phyloP scores from a whole-genome alignment of 768 basidiomycete genomes.

The Dioszegia crocea region DNA sequence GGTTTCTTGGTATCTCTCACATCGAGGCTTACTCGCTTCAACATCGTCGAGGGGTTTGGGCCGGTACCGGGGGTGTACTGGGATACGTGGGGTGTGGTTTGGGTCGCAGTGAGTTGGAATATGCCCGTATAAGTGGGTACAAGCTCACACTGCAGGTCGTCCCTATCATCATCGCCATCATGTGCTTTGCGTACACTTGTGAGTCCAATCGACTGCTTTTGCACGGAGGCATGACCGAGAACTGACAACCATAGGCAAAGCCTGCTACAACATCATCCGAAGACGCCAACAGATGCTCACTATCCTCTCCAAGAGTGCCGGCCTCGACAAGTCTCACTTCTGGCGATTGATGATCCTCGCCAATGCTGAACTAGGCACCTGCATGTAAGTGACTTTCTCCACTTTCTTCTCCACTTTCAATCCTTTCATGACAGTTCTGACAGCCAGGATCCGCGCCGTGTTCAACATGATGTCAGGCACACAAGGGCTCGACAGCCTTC shows the following conservation, averaged over 20 bases:
- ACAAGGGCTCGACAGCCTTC: slow-evolving; percentile 24
- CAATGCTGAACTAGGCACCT: slow-evolving; percentile 39
- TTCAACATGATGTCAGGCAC: slow-evolving; percentile 46
- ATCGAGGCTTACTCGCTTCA: slow-evolving; percentile 37
- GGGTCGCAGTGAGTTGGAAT: slow-evolving; percentile 34
- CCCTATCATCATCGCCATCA: slow-evolving; percentile 28
- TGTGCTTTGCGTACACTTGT: slow-evolving; percentile 37
- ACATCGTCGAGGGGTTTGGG: slow-evolving; percentile 39
- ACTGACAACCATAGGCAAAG: slow-evolving; percentile 27
- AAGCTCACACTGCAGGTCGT: slow-evolving; percentile 16
- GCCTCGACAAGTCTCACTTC: slow-evolving; percentile 42
- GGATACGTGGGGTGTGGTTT: slow-evolving; percentile 45
- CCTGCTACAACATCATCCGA: slow-evolving; percentile 41
- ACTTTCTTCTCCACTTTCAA: too few species aligned
- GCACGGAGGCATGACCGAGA: neutral
- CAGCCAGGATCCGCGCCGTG: slow-evolving; percentile 42
- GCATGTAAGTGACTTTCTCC: slow-evolving; percentile 8
- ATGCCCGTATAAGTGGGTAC: neutral
- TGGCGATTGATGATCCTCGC: slow-evolving; percentile 36
- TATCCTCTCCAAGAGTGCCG: slow-evolving; percentile 35
- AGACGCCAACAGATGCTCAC: slow-evolving; percentile 40
- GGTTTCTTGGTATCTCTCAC: slow-evolving; percentile 42
- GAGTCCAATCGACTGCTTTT: slow-evolving; percentile 6
- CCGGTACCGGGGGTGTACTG: slow-evolving; percentile 42
- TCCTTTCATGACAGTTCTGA: too few species aligned